Evolutionary conservation across 139 green algal species (phyloP).

Genomic region (Volvox reticuliferus): DNA sequence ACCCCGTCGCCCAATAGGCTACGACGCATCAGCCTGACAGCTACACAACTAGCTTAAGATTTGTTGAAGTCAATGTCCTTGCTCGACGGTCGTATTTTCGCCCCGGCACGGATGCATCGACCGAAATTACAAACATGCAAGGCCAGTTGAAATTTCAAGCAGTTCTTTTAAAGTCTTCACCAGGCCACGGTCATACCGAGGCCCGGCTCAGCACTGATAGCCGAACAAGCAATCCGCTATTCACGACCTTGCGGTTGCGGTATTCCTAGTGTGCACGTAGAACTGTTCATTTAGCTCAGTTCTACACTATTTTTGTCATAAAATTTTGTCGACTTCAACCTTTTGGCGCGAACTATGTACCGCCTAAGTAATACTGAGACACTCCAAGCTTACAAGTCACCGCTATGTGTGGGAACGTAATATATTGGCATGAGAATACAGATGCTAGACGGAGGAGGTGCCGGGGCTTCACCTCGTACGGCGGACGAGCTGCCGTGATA

Average conservation of each 20-base stretch:
- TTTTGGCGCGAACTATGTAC: no score
- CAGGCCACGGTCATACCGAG: background rate
- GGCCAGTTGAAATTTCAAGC: background rate
- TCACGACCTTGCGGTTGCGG: background rate
- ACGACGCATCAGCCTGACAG: background rate
- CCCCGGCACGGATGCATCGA: background rate
- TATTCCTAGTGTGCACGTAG: background rate
- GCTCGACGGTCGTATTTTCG: background rate
- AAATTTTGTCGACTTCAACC: background rate
- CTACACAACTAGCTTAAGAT: background rate
- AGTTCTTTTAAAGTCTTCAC: background rate
- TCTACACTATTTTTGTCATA: background rate
- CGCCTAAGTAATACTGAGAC: no score
- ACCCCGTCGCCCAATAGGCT: background rate
- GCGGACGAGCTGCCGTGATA: no score
- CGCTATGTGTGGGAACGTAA: no score
- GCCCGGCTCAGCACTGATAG: background rate
- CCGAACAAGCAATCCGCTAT: background rate
- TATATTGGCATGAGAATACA: no score
- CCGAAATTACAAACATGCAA: background rate
- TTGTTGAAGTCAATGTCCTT: background rate
- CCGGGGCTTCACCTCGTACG: no score
- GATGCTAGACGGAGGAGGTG: no score
- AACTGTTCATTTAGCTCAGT: background rate
- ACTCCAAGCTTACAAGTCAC: no score